A percentile compares a stretch with the other conserved stretches of the same genome.
These are phyloP conservation scores for Talaromyces adpressus DNA, from an alignment of 495 filamentous ascomycete genomes.

Conservation along the genomic window DNA sequence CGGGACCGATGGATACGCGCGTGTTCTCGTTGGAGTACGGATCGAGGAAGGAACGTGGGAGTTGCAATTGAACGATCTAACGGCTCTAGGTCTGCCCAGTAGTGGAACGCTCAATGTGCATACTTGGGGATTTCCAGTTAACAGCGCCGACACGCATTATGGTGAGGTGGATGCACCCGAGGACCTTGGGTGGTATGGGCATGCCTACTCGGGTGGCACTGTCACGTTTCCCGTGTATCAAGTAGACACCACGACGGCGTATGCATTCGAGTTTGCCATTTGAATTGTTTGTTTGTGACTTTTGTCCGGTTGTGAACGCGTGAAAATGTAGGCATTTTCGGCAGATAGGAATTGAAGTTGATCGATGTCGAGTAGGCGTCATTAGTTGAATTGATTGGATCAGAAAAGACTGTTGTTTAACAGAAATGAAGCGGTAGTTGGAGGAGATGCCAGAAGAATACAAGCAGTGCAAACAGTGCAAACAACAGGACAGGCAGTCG, in stretches of 20 bases:
- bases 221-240: constrained; percentile 30
- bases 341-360: neutral
- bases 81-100: constrained; percentile 20
- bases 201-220: constrained; percentile 22
- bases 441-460: neutral
- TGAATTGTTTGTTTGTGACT: neutral
- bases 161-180: constrained; percentile 23
- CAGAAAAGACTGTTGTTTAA: neutral
- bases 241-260: constrained; percentile 23
- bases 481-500: neutral
- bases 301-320: neutral
- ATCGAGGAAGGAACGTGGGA: constrained; percentile 25
- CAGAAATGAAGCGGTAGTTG: neutral
- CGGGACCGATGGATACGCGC: constrained; percentile 8
- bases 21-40: constrained; percentile 24
- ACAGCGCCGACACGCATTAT: constrained; percentile 11
- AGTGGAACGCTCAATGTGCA: constrained; percentile 24
- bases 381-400: neutral
- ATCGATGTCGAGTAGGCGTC: neutral
- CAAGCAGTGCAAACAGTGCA: neutral
- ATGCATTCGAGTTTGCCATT: constrained; percentile 26
- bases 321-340: neutral
- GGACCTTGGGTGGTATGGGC: constrained; percentile 21
- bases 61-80: constrained; percentile 21
- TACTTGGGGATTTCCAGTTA: constrained; percentile 16